Conservation (phyloP, 306 rosid genomes). For the Medicago arabica region DNA sequence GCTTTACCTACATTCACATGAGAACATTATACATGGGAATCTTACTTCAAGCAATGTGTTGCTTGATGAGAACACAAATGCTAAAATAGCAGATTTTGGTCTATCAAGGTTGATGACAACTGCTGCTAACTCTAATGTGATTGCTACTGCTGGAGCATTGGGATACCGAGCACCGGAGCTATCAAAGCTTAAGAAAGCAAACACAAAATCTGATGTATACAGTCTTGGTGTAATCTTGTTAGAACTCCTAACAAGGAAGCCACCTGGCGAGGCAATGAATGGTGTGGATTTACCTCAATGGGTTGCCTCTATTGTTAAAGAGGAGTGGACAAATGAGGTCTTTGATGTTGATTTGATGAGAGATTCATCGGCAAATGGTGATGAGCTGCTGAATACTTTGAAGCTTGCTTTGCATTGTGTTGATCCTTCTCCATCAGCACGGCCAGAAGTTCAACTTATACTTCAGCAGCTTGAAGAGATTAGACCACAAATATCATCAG, state of each 20-base stretch:
- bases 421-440: conserved; percentile 92
- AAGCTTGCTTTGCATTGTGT: conserved; percentile 96
- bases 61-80: conserved; percentile 65
- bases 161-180: conserved; percentile 95
- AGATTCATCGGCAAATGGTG: conserved; percentile 73
- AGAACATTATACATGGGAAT: conserved; percentile 83
- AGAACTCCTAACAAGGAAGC: conserved; percentile 92
- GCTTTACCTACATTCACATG: conserved; percentile 70
- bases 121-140: conserved; percentile 81
- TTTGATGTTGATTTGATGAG: conserved; percentile 91
- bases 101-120: conserved; percentile 85
- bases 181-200: conserved; percentile 82
- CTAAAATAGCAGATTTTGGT: conserved; percentile 80
- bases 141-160: conserved; percentile 83
- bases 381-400: conserved; percentile 79
- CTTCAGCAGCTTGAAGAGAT: conserved; percentile 86
- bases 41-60: conserved; percentile 80
- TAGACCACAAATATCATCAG: conserved; percentile 58
- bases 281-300: conserved; percentile 95
- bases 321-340: conserved; percentile 98
- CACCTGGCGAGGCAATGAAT: conserved; percentile 83
- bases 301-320: conserved; percentile 97
- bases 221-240: conserved; percentile 93
- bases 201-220: conserved; percentile 82
- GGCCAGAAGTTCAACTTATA: conserved; percentile 77